Conservation (phyloP, 257 asterid genomes). For the Capsicum chinense region DNA sequence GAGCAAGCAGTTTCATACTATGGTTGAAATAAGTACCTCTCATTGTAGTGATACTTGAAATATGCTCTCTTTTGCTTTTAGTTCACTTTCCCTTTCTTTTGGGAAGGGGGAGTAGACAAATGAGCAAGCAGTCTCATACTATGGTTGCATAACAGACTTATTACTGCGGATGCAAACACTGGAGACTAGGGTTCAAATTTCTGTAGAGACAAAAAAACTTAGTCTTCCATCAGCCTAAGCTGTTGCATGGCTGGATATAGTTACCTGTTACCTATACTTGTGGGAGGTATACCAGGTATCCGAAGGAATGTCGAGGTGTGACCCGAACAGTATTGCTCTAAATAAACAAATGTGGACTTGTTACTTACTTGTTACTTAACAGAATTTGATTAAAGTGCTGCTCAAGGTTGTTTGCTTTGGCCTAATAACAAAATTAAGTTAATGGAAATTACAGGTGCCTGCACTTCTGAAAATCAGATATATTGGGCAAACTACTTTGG, state of each 20-base stretch:
- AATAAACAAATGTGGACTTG: not conserved
- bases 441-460: slow-evolving; percentile 62
- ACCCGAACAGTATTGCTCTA: not conserved
- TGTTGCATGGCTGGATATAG: not conserved
- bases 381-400: not conserved
- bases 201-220: not conserved
- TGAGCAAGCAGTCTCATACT: not conserved
- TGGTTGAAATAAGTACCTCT: not conserved
- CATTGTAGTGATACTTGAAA: not conserved
- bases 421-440: not conserved
- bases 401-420: not conserved
- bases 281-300: not conserved
- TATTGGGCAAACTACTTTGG: slow-evolving; percentile 81
- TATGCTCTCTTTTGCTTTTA: not conserved
- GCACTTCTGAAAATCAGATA: slow-evolving; percentile 79
- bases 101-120: not conserved
- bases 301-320: not conserved
- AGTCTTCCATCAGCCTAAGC: not conserved
- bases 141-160: not conserved
- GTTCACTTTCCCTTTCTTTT: not conserved
- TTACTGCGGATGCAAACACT: not conserved
- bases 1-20: not conserved
- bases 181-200: not conserved
- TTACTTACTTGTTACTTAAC: not conserved
- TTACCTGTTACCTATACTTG: not conserved